Evolutionary conservation across 306 rosid species (phyloP), one percentile per base, ranked within the genome.

Genomic region (Hippophae tibetana): DNA sequence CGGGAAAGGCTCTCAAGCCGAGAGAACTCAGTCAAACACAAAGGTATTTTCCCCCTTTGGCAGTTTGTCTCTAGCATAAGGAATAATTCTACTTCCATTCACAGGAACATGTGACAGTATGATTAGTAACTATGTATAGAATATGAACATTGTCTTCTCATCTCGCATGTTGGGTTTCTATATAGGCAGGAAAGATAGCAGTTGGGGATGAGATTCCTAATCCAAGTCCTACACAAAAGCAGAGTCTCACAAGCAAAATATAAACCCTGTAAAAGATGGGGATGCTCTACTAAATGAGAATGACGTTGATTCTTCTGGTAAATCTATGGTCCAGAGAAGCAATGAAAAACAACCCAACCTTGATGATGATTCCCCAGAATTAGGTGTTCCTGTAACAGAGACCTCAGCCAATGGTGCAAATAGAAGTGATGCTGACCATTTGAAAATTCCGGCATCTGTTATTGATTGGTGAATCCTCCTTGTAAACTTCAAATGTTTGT

Each of bases 1-100:
- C 78, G 95, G 86, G 60, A 81, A 88, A 83, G 89, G 82, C 72
- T 83, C 99, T 73, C 80, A 82, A 82, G 81, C 81, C 62, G 85
- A 80, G 80, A 77, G 54, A 66, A 58, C 77, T 58, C 82, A 74
- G 79, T 62, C 77, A 63, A 86, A 80, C 80, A 68, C 72, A 57
- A 84, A 80, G 95, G 99, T 92, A 79, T 56, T 72, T 72, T 46
- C 52, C 52, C 42, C 23, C 23, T 18, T 18, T 18, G 23, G 1
- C 23, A 18, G 27, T 57, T 56, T 64, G 26, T 53, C 65, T 60
- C 13, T 62, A 62, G 46, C 51, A 13, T 46, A 18, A 13, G 2
- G 9, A 27, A 38, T 18, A 18, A 18, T 18, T 18, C 23, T 59
- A 6, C 10, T 27, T 42, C 13, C 13, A 58, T 27, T 9, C 3